Evolutionary conservation across 2,329 filamentous ascomycete species (phyloP).

Genomic region (Aureobasidium zeae): DNA sequence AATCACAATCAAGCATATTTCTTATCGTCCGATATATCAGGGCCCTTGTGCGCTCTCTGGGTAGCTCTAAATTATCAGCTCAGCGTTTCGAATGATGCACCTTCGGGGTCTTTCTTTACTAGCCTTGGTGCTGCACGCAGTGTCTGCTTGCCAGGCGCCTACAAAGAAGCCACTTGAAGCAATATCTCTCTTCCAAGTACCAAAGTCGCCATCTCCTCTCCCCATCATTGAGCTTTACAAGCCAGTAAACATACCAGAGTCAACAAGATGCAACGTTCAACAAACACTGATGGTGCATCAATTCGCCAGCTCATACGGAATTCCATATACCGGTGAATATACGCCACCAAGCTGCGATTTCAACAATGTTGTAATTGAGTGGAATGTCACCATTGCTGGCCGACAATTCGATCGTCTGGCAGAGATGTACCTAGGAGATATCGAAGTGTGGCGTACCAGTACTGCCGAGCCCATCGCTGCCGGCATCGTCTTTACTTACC

Average conservation of each 20-base stretch:
- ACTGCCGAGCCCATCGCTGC: conserved; percentile 65
- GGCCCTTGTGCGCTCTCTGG: no score
- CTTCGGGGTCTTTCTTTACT: background rate
- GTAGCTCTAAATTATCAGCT: no score
- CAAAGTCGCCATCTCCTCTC: conserved; percentile 31
- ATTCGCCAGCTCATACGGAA: conserved; percentile 65
- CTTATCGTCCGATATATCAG: background rate
- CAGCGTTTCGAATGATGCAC: conserved; percentile 1
- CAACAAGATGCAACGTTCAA: conserved; percentile 32
- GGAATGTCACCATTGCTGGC: conserved; percentile 63
- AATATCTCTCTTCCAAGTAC: conserved; percentile 1
- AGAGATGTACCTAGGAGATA: conserved; percentile 65
- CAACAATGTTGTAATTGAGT: conserved; percentile 65
- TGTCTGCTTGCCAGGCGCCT: background rate
- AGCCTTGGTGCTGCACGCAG: background rate
- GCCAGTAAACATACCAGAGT: conserved; percentile 41
- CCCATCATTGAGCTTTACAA: conserved; percentile 62
- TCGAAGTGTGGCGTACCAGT: conserved; percentile 73
- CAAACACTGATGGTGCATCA: conserved; percentile 59
- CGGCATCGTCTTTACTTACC: conserved; percentile 66
- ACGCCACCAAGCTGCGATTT: conserved; percentile 60
- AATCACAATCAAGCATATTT: no score
- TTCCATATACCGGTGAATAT: conserved; percentile 63
- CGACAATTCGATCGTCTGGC: conserved; percentile 69
- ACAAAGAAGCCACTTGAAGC: conserved; percentile 4